These are phyloP conservation scores for Lolium multiflorum DNA, from an alignment of 176 grass and related monocot genomes.

Conservation along the genomic window DNA sequence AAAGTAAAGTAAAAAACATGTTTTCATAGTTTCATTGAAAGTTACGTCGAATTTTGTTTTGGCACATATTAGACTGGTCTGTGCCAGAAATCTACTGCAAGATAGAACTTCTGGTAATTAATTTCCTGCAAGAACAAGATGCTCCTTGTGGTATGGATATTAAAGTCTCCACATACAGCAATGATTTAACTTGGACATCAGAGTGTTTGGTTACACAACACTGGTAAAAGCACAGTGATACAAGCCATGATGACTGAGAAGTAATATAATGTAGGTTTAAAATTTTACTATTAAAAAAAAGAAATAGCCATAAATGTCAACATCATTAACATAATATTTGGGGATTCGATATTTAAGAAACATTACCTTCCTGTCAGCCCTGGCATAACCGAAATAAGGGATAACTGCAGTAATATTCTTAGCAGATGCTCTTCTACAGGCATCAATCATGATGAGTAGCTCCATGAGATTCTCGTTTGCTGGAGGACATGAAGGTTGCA, in stretches of 20 bases:
- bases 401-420: slow-evolving; percentile 98
- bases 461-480: slow-evolving; percentile 99
- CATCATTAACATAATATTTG: neutral
- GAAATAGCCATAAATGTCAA: neutral
- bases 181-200: neutral
- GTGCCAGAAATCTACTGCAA: neutral
- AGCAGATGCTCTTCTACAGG: slow-evolving; percentile 97
- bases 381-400: slow-evolving; percentile 99
- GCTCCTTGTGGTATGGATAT: neutral
- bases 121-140: neutral
- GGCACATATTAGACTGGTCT: neutral
- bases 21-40: neutral
- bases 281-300: neutral
- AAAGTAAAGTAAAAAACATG: neutral
- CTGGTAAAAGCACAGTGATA: neutral
- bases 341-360: neutral
- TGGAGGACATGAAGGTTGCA: slow-evolving; percentile 92
- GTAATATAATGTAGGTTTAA: neutral
- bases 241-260: neutral
- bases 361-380: slow-evolving; percentile 94
- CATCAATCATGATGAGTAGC: slow-evolving; percentile 95
- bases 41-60: neutral
- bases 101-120: neutral
- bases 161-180: neutral
- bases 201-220: slow-evolving; percentile 12